phyloP scores from a whole-genome alignment of 192 early-diverging fungal genomes.

The Linnemannia elongata region DNA sequence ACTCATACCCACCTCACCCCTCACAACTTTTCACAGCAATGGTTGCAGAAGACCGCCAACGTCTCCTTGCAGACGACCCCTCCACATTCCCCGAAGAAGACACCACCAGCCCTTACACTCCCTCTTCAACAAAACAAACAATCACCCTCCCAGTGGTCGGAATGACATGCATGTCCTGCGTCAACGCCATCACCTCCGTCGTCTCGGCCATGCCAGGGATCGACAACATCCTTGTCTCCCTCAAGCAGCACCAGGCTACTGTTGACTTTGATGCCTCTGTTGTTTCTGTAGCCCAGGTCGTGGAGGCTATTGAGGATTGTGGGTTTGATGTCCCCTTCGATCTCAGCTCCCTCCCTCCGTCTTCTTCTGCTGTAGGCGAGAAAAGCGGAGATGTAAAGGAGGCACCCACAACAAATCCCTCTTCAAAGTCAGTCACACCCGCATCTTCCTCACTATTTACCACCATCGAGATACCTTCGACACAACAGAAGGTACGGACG shows the following conservation, averaged over 20 bases:
- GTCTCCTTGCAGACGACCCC: not conserved
- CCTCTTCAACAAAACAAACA: not conserved
- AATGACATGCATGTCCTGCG: conserved; percentile 88
- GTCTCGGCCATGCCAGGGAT: conserved; percentile 67
- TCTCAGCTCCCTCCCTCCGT: not conserved
- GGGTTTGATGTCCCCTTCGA: conserved; percentile 72
- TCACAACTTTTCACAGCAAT: not conserved
- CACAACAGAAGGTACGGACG: not conserved
- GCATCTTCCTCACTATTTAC: conserved; percentile 16
- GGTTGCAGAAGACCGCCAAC: conserved; percentile 10
- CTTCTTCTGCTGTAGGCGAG: not conserved
- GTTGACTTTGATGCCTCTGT: conserved; percentile 63
- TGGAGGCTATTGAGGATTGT: conserved; percentile 71
- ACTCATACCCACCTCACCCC: not conserved
- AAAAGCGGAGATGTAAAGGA: conserved; percentile 3
- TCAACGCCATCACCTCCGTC: conserved; percentile 72
- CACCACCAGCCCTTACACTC: not conserved
- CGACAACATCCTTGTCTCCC: conserved; percentile 61
- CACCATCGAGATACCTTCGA: conserved; percentile 19
- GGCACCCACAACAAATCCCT: not conserved
- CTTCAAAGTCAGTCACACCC: conserved; percentile 2
- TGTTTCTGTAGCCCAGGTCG: conserved; percentile 44
- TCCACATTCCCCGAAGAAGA: not conserved
- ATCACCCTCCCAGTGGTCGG: conserved; percentile 59
- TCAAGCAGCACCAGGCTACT: conserved; percentile 61